phyloP scores from a whole-genome alignment of 1,284 basidiomycete species.

The Fomitopsis schrenkii region DNA sequence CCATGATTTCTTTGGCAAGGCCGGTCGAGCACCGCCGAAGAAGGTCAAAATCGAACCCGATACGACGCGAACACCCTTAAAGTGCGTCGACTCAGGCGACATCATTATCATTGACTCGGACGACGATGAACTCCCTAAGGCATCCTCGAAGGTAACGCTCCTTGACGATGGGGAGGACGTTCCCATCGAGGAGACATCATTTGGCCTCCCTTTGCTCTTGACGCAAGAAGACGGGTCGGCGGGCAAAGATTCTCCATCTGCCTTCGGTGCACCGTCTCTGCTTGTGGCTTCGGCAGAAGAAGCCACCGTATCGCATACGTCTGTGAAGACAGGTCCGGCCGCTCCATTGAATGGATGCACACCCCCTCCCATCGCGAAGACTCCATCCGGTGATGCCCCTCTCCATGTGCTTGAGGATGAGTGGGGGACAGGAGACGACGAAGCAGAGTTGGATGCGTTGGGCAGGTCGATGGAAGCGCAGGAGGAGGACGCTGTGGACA shows the following conservation, averaged over 20 bases:
- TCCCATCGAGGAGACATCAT: neutral
- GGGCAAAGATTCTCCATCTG: neutral
- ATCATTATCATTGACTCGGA: constrained; percentile 62
- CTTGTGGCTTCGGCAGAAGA: constrained; percentile 1
- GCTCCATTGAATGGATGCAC: neutral
- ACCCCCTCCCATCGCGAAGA: neutral
- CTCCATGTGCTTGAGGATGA: constrained; percentile 28
- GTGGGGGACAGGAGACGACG: constrained; percentile 65
- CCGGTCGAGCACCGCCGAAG: constrained; percentile 13
- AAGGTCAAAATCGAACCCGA: constrained; percentile 12
- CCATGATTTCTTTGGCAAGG: constrained; percentile 45
- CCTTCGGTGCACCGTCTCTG: constrained; percentile 9
- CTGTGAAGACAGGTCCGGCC: neutral
- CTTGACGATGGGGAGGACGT: neutral
- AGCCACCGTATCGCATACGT: neutral
- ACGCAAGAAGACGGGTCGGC: neutral
- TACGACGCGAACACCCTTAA: constrained; percentile 17
- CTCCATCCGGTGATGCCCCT: neutral
- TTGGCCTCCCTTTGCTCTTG: neutral
- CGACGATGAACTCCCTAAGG: constrained; percentile 27
- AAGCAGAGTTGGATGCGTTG: constrained; percentile 31
- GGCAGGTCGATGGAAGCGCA: constrained; percentile 22
- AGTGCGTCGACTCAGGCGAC: constrained; percentile 27
- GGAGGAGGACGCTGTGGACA: constrained; percentile 22
- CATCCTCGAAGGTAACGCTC: neutral